These are phyloP conservation scores for Staphylotrichum tortipilum DNA, from an alignment of 495 filamentous ascomycete genomes.

Conservation along the genomic window DNA sequence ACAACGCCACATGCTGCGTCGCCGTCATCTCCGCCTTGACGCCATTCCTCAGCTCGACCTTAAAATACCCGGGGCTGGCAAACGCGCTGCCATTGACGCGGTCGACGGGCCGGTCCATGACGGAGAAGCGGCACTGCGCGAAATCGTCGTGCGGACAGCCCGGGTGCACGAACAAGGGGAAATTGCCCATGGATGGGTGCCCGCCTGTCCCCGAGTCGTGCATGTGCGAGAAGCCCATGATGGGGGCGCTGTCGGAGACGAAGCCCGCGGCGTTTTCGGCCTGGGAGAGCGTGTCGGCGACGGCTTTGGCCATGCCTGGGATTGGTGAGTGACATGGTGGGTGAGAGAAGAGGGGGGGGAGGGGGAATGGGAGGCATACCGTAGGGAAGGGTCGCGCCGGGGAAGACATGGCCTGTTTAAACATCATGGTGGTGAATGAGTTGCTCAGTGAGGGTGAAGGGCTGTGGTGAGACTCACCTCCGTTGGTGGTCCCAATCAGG, in stretches of 20 bases:
- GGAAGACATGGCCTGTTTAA: constrained; percentile 53
- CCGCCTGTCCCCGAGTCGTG: constrained; percentile 56
- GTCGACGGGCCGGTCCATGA: constrained; percentile 35
- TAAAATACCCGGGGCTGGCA: constrained; percentile 63
- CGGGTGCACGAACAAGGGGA: constrained; percentile 62
- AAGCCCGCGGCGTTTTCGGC: constrained; percentile 59
- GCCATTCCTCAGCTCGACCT: constrained; percentile 49
- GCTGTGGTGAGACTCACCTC: constrained; percentile 30
- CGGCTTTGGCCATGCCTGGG: constrained; percentile 57
- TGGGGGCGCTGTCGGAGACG: constrained; percentile 46
- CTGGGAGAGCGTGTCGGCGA: constrained; percentile 47
- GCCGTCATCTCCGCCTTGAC: constrained; percentile 67
- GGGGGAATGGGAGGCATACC: constrained; percentile 28
- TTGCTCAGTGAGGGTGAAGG: background rate
- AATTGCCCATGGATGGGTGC: constrained; percentile 65
- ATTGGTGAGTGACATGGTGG: constrained; percentile 8
- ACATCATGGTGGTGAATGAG: background rate
- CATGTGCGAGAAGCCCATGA: constrained; percentile 51
- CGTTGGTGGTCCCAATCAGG: constrained; percentile 54
- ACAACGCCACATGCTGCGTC: constrained; percentile 55
- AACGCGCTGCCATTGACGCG: constrained; percentile 44
- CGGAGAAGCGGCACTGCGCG: constrained; percentile 51
- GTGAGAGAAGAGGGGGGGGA: background rate
- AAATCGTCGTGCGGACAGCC: constrained; percentile 56
- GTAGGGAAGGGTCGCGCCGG: constrained; percentile 62